A percentile compares a stretch with the other conserved stretches of the same genome.
Evolutionary conservation across 805 yeast species (phyloP).

Genomic region (Kluyveromyces wickerhamii): DNA sequence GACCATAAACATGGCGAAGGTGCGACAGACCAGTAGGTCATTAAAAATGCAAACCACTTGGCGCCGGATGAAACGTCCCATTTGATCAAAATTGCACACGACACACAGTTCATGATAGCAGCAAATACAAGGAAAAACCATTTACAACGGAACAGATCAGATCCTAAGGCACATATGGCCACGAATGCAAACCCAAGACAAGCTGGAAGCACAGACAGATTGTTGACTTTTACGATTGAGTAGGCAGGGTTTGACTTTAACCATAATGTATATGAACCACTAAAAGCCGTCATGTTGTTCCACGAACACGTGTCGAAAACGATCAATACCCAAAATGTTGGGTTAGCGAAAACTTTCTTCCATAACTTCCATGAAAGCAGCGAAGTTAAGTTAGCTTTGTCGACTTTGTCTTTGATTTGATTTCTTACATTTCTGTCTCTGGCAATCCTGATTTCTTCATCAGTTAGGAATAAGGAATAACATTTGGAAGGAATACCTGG

Average conservation of each 20-base stretch:
- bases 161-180: constrained; percentile 38
- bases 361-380: constrained; percentile 38
- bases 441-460: constrained; percentile 51
- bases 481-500: constrained; percentile 59
- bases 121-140: constrained; percentile 49
- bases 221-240: constrained; percentile 38
- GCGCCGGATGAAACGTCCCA: constrained; percentile 53
- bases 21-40: constrained; percentile 55
- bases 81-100: constrained; percentile 46
- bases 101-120: constrained; percentile 44
- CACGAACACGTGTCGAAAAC: constrained; percentile 52
- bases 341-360: constrained; percentile 43
- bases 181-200: constrained; percentile 49
- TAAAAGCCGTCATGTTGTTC: constrained; percentile 51
- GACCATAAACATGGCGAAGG: constrained; percentile 56
- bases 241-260: constrained; percentile 41
- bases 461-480: constrained; percentile 46
- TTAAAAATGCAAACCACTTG: constrained; percentile 57
- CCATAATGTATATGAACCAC: constrained; percentile 59
- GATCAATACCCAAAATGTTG: constrained; percentile 50
- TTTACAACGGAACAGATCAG: constrained; percentile 42
- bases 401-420: constrained; percentile 26
- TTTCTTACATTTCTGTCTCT: constrained; percentile 35
- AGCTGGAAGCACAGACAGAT: constrained; percentile 48
- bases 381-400: constrained; percentile 21